Evolutionary conservation across 345 rosid genomes (phyloP), one percentile per base, ranked within the genome.

Genomic region (Populus pruinosa): DNA sequence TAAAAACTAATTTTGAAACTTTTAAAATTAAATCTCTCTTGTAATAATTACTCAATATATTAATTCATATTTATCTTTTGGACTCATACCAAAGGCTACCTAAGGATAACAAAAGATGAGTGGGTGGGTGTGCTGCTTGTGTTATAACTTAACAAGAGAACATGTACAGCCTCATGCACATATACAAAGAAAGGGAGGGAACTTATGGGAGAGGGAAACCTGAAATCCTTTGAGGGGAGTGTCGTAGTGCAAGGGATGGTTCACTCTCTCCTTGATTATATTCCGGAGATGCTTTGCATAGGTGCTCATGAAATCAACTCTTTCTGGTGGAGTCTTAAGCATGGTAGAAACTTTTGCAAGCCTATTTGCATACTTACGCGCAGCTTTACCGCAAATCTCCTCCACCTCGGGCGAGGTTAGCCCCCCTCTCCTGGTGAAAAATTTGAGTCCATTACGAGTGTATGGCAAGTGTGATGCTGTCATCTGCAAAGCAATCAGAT

Each of bases 391-490:
- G 31, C 98, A 95, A 56, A 95, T 89, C 79, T 90, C 89, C 89
- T 90, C 99, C 82, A 95, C 98, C 79, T 92, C 91, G 7, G 87
- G 77, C 10, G 97, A 93, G 4, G 94, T 92, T 73, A 95, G 76
- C 43, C 98, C 99, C n/a, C 99, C 96, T 81, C 75, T 91, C 88
- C 85, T 92, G 1, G 98, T 93, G 82, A 95, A 95, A 75, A 93
- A 93, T 76, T 95, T 93, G 36, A 93, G 87, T 7, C 99, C 99
- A 38, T 95, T 95, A 10, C 98, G 85, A 44, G 99, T 92, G 80
- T 92, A 91, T 16, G 99, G 98, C 73, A 93, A 87, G 87, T 95
- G 99, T 73, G 99, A 95, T 25, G 99, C 98, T 1, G 98, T 95
- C 97, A 93, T 91, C 94, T 92, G 77, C 75, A 77, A 77, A 72